A percentile compares a stretch with the other conserved stretches of the same genome.
These are phyloP conservation scores for Gaeumannomyces sp. DNA, from an alignment of 2,329 filamentous ascomycete genomes.

Conservation along the genomic window DNA sequence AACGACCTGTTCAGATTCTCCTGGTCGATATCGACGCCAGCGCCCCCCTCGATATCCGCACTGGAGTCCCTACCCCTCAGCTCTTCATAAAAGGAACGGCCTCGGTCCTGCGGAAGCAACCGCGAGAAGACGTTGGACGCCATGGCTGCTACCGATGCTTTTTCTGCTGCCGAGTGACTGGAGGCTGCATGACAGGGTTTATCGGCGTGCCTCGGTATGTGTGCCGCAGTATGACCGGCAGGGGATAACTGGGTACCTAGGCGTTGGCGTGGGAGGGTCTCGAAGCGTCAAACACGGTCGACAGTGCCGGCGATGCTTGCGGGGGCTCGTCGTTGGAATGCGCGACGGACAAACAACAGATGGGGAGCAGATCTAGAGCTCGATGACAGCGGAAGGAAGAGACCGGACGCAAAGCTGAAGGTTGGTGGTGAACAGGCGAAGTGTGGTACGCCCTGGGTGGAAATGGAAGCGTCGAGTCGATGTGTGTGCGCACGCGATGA, in stretches of 20 bases:
- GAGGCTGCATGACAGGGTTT: background rate
- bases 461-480: background rate
- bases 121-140: conserved; percentile 42
- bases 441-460: background rate
- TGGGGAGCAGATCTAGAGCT: background rate
- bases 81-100: conserved; percentile 45
- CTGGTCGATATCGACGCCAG: conserved; percentile 42
- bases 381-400: background rate
- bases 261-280: background rate
- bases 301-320: background rate
- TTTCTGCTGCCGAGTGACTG: background rate
- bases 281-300: background rate
- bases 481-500: background rate
- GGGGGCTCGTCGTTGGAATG: background rate
- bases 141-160: conserved; percentile 26
- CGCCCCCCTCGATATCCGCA: conserved; percentile 34
- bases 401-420: background rate
- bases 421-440: background rate
- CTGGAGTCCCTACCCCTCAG: conserved; percentile 34
- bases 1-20: conserved; percentile 48
- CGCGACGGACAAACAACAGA: background rate
- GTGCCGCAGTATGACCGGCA: too few species aligned
- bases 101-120: conserved; percentile 29
- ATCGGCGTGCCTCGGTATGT: too few species aligned
- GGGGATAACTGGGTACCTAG: too few species aligned